phyloP scores from a whole-genome alignment of 768 basidiomycete genomes.

The Glaciozyma martinii region DNA sequence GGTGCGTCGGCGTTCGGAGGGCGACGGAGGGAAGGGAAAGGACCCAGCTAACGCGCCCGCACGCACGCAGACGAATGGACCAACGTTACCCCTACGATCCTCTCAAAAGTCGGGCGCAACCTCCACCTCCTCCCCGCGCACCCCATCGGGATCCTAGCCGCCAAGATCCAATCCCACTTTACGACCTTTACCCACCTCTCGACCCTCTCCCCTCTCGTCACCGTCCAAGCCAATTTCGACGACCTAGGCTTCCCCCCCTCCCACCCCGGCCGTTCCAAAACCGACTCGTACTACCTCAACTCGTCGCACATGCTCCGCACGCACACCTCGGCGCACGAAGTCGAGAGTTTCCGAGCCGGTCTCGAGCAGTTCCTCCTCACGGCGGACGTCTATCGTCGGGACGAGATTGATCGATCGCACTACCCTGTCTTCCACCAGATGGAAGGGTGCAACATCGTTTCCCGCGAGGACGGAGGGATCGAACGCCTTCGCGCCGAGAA shows the following conservation, averaged over 20 bases:
- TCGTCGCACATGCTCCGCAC: conserved; percentile 83
- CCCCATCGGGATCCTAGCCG: conserved; percentile 67
- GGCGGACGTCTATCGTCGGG: conserved; percentile 93
- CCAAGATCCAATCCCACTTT: conserved; percentile 76
- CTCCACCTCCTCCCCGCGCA: conserved; percentile 70
- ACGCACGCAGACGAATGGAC: conserved; percentile 54
- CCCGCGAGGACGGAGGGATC: conserved; percentile 43
- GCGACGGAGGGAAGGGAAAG: too few relatives aligned
- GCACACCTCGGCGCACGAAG: conserved; percentile 97
- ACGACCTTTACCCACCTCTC: conserved; percentile 61
- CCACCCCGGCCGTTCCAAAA: conserved; percentile 81
- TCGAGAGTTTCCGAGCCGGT: conserved; percentile 67
- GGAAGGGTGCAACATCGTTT: conserved; percentile 81
- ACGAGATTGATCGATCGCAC: conserved; percentile 94
- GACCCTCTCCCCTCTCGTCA: conserved; percentile 66
- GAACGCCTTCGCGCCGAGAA: conserved; percentile 62
- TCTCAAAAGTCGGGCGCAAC: conserved; percentile 64
- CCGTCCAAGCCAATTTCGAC: conserved; percentile 88
- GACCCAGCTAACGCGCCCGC: too few relatives aligned
- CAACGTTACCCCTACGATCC: conserved; percentile 76
- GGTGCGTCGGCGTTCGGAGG: too few relatives aligned
- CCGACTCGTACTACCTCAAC: conserved; percentile 96
- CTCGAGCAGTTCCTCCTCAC: conserved; percentile 79
- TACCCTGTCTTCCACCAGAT: conserved; percentile 99
- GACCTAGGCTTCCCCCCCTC: conserved; percentile 86